These are phyloP conservation scores for Mortierella sp. DNA, from an alignment of 371 early-diverging fungal species.

Conservation along the genomic window DNA sequence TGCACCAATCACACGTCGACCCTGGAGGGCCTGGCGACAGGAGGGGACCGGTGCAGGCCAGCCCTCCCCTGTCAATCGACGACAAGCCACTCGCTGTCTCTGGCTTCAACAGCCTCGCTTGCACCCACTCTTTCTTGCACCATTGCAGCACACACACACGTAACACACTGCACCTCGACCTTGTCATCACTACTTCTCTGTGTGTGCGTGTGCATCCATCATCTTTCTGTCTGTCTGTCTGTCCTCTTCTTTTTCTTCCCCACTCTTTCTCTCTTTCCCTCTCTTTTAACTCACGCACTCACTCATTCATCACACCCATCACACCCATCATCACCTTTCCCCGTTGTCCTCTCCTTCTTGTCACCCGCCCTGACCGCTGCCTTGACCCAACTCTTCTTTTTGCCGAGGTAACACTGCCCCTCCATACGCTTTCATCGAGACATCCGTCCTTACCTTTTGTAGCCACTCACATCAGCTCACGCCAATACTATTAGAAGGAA, in stretches of 20 bases:
- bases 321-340: not conserved
- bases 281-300: not conserved
- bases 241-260: not conserved
- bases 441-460: not conserved
- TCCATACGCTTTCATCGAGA: not conserved
- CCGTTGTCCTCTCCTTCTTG: not conserved
- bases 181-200: not conserved
- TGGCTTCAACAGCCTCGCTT: not conserved
- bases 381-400: not conserved
- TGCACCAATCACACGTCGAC: not conserved
- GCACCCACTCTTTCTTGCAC: not conserved
- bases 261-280: not conserved
- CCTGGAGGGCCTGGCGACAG: not conserved
- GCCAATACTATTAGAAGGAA: not conserved
- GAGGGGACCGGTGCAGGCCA: too few relatives aligned
- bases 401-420: not conserved
- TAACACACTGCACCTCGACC: too few relatives aligned
- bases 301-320: not conserved
- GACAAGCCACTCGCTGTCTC: not conserved
- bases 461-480: not conserved
- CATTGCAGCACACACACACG: too few relatives aligned
- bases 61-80: not conserved
- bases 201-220: not conserved
- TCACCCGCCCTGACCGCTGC: not conserved
- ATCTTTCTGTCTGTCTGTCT: not conserved